Conservation (phyloP, 2,329 filamentous ascomycete species). For the Pseudogymnoascus sp. region DNA sequence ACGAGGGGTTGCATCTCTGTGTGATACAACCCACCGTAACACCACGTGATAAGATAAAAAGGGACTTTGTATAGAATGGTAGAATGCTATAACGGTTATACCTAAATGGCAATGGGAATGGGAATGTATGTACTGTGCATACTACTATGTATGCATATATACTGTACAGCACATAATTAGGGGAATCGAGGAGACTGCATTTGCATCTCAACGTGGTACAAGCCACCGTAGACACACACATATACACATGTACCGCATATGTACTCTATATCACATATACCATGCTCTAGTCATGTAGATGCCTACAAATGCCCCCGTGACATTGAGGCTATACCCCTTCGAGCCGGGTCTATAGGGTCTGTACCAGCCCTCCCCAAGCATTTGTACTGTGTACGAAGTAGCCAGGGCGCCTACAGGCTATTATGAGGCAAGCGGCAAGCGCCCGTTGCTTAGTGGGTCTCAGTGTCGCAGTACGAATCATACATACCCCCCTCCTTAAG, state of each 20-base stretch:
- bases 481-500: background rate
- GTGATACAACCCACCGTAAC: constrained; percentile 2
- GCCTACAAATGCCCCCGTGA: background rate
- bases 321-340: background rate
- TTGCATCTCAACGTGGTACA: background rate
- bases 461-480: background rate
- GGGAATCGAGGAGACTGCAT: background rate
- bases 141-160: no score
- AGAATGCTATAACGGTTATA: background rate
- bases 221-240: background rate
- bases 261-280: background rate
- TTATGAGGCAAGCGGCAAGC: background rate
- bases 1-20: background rate
- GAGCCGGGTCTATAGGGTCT: no score
- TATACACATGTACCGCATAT: background rate
- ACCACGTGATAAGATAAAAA: background rate
- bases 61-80: no score
- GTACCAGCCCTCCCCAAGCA: background rate
- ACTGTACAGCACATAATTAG: background rate
- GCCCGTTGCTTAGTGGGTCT: constrained; percentile 6
- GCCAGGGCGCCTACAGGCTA: background rate
- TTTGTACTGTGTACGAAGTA: background rate
- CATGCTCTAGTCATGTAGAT: no score
- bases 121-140: no score
- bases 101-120: background rate